Evolutionary conservation across 768 basidiomycete species (phyloP), one percentile per base, ranked within the genome.

Genomic region (Rhodotorula kratochvilovae): DNA sequence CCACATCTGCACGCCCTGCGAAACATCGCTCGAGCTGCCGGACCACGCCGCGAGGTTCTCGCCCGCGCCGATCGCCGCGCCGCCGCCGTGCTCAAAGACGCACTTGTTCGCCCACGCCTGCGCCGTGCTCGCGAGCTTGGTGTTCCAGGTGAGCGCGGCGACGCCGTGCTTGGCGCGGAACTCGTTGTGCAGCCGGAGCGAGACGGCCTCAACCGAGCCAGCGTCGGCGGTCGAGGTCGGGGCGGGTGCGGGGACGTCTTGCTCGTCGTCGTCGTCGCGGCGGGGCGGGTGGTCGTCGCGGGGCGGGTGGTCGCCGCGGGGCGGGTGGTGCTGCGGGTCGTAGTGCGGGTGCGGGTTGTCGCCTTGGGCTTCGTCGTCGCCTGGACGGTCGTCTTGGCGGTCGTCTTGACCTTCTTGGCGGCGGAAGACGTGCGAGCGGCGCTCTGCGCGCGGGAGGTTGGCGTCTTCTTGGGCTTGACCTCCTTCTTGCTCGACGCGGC

Each of bases 1-100:
- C 61, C 62, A 63, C 46, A 63, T 39, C 11, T 27, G 13, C 50
- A 69, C 51, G 19, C 42, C 68, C 12, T 68, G 43, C 25, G 33
- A 10, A 23, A 46, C 62, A 5, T 29, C 42, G 39, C 39, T 27
- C 42, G 61, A 45, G 33, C 39, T 31, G 15, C 60, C 69, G 25
- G 48, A 54, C 12, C 58, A 56, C 10, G 66, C 73, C 3, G 73
- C 67, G 64, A 80, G 54, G 69, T 81, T 79, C 70, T 79, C 78
- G 58, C 54, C 62, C 29, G 60, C 54, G 21, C 23, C 43, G 51
- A 61, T 36, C 2, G 21, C n/a, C 8, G n/a, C 19, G 15, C 65
- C 65, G 31, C 48, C 51, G 48, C 71, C 70, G 63, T 81, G 80
- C 23, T 57, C 61, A 50, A 72, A 77, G 2, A 71, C 55, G 54